Percentiles rank a stretch among this genome's conserved stretches.
phyloP scores from a whole-genome alignment of 23 red algal genomes.

The Gracilaria gracilis region DNA sequence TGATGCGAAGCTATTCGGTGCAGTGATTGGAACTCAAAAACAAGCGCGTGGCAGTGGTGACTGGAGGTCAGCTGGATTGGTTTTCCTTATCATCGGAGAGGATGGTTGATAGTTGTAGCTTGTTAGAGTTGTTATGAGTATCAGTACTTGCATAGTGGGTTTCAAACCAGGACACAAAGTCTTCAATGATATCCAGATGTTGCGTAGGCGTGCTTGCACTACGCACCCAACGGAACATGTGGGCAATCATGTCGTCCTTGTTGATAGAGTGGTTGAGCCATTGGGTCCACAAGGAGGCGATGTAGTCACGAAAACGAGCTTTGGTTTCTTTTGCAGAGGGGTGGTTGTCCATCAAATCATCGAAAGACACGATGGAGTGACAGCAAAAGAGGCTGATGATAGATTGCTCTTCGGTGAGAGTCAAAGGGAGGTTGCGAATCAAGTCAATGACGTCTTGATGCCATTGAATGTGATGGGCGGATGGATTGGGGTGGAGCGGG shows the following conservation, averaged over 20 bases:
- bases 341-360: not conserved
- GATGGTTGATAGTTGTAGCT: not conserved
- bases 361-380: slow-evolving; percentile 7
- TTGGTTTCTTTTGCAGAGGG: not conserved
- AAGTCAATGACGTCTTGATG: not conserved
- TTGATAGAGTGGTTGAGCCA: not conserved
- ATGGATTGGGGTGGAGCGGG: not conserved
- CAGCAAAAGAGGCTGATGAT: not conserved
- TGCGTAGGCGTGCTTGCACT: not conserved
- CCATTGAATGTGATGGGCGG: not conserved
- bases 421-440: not conserved
- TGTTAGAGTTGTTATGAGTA: no score
- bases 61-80: no score
- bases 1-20: no score
- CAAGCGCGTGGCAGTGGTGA: no score
- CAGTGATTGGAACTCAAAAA: no score
- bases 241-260: not conserved
- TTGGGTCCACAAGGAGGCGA: not conserved
- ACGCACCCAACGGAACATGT: not conserved
- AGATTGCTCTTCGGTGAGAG: not conserved
- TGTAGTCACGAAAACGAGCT: not conserved
- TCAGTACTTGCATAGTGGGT: not conserved
- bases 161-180: slow-evolving; percentile 5
- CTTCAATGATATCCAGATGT: slow-evolving; percentile 11
- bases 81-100: no score